A percentile compares a stretch with the other conserved stretches of the same genome.
phyloP scores from a whole-genome alignment of 257 asterid genomes.

The Capsicum pubescens region DNA sequence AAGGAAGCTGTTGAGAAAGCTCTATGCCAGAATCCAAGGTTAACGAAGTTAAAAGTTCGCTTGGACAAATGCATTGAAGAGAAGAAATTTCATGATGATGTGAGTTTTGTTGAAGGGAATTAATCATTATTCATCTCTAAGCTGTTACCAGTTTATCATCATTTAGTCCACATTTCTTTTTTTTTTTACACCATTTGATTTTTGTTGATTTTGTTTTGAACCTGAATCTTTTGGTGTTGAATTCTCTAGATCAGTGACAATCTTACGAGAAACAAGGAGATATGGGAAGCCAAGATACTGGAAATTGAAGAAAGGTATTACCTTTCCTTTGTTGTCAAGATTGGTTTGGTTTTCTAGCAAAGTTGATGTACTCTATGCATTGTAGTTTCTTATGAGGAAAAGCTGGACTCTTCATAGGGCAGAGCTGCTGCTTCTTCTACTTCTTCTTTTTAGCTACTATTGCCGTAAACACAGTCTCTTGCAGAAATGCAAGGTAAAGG shows the following conservation, averaged over 20 bases:
- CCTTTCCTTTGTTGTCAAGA: constrained; percentile 12
- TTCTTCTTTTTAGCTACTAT: not conserved
- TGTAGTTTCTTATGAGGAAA: constrained; percentile 8
- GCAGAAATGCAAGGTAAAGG: too few relatives aligned
- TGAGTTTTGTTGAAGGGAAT: constrained; percentile 38
- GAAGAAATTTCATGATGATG: constrained; percentile 81
- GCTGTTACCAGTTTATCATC: not conserved
- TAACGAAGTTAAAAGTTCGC: constrained; percentile 74
- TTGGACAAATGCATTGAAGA: constrained; percentile 67
- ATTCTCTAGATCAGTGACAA: constrained; percentile 77
- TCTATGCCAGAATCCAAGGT: constrained; percentile 67
- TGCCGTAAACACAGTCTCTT: too few relatives aligned
- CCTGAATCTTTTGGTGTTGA: constrained; percentile 16
- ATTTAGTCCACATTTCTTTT: not conserved
- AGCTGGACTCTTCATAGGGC: not conserved
- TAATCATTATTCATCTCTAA: not conserved
- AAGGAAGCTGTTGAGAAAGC: constrained; percentile 74
- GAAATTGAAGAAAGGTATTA: constrained; percentile 70
- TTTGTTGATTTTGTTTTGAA: not conserved
- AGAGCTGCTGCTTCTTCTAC: too few relatives aligned
- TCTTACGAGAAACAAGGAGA: constrained; percentile 71
- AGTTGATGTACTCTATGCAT: not conserved
- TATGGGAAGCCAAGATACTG: constrained; percentile 75
- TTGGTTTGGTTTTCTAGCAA: not conserved
- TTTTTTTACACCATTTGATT: not conserved